Evolutionary conservation across 306 rosid species (phyloP), one percentile per base, ranked within the genome.

Genomic region (Prunus fruticosa): DNA sequence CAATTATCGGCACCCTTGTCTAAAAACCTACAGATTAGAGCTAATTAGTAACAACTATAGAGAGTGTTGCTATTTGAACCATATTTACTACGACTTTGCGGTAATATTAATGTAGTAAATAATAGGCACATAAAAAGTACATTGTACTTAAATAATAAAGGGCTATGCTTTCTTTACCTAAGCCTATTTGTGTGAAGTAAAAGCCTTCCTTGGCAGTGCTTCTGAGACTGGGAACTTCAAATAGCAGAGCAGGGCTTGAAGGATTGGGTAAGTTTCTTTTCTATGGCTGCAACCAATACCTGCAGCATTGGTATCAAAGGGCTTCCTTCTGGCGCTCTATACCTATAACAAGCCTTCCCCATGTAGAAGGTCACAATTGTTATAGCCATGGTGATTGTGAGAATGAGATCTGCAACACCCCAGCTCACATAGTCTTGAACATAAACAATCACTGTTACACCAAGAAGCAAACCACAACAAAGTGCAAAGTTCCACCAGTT

Each of bases 401-500:
- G 88, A 52, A 92, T 73, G 43, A 92, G 78, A 58, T 90, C 93
- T 16, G 93, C 90, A 38, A 74, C 86, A 0, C 98, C 97, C 97
- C 97, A 94, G 14, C 86, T 86, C 19, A 89, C 78, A 45, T 79
- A 91, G 56, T 92, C 97, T 78, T 94, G 92, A 8, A 92, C 81
- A 13, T 89, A 94, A 23, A 94, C 96, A 76, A 94, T 82, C 12
- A 90, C 71, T 22, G 98, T 94, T 3, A 91, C 98, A 77, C 98
- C 98, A 10, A 89, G 50, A 19, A 94, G 63, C 58, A 94, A 80
- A 22, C 98, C 98, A 62, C 79, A 79, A 69, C 97, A 94, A 3
- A 94, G 89, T 6, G 91, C 90, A 85, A 83, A 86, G 72, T 78
- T 94, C 98, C 98, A 94, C 98, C 98, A 94, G 46, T 94, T 94